A percentile compares a stretch with the other conserved stretches of the same genome.
Evolutionary conservation across 345 rosid genomes (phyloP).

Genomic region (Turnera subulata): DNA sequence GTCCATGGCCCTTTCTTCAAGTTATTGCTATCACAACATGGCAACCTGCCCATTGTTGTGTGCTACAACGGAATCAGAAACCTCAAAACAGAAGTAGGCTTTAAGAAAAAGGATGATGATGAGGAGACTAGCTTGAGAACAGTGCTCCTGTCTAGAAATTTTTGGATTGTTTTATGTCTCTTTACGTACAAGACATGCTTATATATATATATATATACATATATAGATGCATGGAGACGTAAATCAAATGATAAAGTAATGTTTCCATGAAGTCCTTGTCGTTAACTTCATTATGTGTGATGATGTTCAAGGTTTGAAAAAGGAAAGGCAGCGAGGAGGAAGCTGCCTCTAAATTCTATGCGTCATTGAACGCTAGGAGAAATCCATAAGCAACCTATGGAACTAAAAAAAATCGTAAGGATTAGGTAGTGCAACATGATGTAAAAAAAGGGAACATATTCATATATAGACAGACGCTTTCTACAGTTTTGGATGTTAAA

Average conservation of each 20-base stretch:
- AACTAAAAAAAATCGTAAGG: neutral
- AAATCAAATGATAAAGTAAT: neutral
- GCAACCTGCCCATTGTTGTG: conserved; percentile 13
- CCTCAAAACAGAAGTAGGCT: neutral
- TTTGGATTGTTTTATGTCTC: no score
- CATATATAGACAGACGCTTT: no score
- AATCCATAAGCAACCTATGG: neutral
- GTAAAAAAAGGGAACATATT: no score
- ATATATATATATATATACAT: no score
- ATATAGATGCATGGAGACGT: conserved; percentile 1
- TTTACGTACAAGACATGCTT: neutral
- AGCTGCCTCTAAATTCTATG: neutral
- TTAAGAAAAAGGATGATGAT: neutral
- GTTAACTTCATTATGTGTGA: neutral
- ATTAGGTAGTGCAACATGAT: neutral
- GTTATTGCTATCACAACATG: neutral
- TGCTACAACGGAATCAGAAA: neutral
- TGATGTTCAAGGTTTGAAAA: neutral
- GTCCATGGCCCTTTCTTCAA: conserved; percentile 26
- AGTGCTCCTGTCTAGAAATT: no score
- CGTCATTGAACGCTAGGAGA: neutral
- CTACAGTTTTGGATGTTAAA: no score
- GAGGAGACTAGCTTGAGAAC: neutral
- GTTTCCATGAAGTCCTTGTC: neutral
- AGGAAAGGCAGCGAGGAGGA: neutral